Conservation (phyloP, 2,329 filamentous ascomycete species). For the Trichoderma gracile region DNA sequence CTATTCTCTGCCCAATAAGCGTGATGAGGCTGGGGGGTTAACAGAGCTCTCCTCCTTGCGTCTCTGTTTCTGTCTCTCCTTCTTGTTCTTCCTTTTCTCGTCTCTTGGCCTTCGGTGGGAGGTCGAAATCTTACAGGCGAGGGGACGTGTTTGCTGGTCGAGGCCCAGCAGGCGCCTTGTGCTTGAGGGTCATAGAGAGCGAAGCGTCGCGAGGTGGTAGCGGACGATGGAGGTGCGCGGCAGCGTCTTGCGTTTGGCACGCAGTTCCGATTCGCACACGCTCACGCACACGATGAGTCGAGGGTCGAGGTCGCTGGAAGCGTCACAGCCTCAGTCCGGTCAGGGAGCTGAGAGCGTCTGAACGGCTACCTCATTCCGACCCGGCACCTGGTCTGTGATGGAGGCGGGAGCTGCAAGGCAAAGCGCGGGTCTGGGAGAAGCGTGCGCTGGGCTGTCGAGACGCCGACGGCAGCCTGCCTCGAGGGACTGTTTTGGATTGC, state of each 20-base stretch:
- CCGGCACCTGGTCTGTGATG: conserved; percentile 21
- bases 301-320: conserved; percentile 27
- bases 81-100: not conserved
- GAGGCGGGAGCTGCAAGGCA: conserved; percentile 18
- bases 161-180: conserved; percentile 59
- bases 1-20: not conserved
- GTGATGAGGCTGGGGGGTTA: not conserved
- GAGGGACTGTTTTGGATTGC: conserved; percentile 13
- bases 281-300: not conserved
- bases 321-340: conserved; percentile 55
- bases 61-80: not conserved
- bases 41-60: no score
- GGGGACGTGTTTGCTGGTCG: conserved; percentile 59
- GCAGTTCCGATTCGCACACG: no score
- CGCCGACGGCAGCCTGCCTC: conserved; percentile 26
- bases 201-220: conserved; percentile 26
- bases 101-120: not conserved
- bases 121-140: conserved; percentile 49
- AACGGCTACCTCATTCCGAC: conserved; percentile 61
- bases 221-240: conserved; percentile 31
- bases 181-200: conserved; percentile 46
- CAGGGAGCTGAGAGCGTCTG: conserved; percentile 60
- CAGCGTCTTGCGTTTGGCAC: conserved; percentile 10
- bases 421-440: conserved; percentile 24
- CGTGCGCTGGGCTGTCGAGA: conserved; percentile 19